phyloP scores from a whole-genome alignment of 495 filamentous ascomycete genomes.

The Aspergillus olivimuriae region DNA sequence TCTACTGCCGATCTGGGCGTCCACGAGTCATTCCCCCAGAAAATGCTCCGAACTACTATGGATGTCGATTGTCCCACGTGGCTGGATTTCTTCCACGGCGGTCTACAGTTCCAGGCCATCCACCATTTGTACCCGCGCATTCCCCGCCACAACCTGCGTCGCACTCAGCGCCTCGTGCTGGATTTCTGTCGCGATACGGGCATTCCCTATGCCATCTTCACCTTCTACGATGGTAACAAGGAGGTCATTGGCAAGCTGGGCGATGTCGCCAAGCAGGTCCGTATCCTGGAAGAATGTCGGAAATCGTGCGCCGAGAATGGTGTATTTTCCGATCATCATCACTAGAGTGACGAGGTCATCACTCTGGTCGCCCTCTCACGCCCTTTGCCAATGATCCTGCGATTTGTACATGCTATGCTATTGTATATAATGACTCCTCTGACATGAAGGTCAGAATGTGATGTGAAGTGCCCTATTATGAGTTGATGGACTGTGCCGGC shows the following conservation, averaged over 20 bases:
- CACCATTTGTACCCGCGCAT: conserved; percentile 95
- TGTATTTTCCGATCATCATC: conserved; percentile 31
- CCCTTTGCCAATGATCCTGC: no score
- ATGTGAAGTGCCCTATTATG: no score
- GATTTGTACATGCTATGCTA: no score
- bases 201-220: conserved; percentile 90
- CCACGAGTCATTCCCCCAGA: conserved; percentile 88
- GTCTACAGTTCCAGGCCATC: conserved; percentile 93
- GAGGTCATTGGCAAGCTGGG: conserved; percentile 77
- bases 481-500: no score
- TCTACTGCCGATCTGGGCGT: conserved; percentile 84
- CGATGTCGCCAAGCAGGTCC: conserved; percentile 82
- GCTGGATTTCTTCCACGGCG: conserved; percentile 96
- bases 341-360: conserved; percentile 1
- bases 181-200: conserved; percentile 88
- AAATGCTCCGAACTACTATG: conserved; percentile 97
- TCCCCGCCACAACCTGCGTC: conserved; percentile 85
- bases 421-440: no score
- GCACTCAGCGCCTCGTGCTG: conserved; percentile 73
- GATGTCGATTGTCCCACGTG: conserved; percentile 93
- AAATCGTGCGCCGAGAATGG: conserved; percentile 45
- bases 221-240: conserved; percentile 88
- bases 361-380: no score
- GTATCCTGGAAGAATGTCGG: conserved; percentile 83
- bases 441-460: no score